These are phyloP conservation scores for Drechmeria coniospora DNA, from an alignment of 2,329 filamentous ascomycete genomes.

Conservation along the genomic window DNA sequence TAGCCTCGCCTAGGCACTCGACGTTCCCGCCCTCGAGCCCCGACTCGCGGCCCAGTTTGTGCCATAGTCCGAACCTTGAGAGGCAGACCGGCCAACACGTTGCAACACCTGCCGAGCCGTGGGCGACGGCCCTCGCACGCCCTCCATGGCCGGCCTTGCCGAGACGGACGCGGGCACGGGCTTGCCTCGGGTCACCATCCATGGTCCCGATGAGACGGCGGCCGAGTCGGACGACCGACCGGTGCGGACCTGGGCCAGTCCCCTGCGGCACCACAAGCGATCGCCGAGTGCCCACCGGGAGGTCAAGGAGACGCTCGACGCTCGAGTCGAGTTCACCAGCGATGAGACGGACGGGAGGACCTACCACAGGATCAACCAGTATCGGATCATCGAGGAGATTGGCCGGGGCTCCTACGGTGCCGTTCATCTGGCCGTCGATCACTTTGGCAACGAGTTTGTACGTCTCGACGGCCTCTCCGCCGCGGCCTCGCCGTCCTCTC, in stretches of 20 bases:
- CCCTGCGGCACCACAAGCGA: slow-evolving; percentile 40
- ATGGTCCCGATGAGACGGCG: slow-evolving; percentile 9
- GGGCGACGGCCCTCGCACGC: not conserved
- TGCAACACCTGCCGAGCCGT: too few species aligned
- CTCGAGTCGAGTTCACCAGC: slow-evolving; percentile 70
- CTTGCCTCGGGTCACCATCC: slow-evolving; percentile 16
- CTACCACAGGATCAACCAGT: slow-evolving; percentile 87
- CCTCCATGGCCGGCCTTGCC: not conserved
- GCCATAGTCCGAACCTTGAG: too few species aligned
- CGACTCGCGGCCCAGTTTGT: too few species aligned
- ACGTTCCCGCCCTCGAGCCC: too few species aligned
- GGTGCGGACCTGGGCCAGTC: slow-evolving; percentile 30
- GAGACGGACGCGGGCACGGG: slow-evolving; percentile 3
- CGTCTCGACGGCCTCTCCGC: too few species aligned
- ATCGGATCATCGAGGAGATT: slow-evolving; percentile 86
- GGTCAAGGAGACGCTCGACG: slow-evolving; percentile 75
- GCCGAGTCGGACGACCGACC: slow-evolving; percentile 24
- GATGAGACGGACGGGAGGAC: slow-evolving; percentile 69
- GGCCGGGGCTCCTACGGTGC: slow-evolving; percentile 92
- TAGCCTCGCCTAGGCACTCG: too few species aligned
- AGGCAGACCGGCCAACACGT: too few species aligned
- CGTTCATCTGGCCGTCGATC: slow-evolving; percentile 79
- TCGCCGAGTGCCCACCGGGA: slow-evolving; percentile 42
- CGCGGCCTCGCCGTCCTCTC: not conserved
- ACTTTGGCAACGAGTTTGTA: slow-evolving; percentile 88